Evolutionary conservation across 805 yeast genomes (phyloP).

Genomic region (Candida multigemmis): DNA sequence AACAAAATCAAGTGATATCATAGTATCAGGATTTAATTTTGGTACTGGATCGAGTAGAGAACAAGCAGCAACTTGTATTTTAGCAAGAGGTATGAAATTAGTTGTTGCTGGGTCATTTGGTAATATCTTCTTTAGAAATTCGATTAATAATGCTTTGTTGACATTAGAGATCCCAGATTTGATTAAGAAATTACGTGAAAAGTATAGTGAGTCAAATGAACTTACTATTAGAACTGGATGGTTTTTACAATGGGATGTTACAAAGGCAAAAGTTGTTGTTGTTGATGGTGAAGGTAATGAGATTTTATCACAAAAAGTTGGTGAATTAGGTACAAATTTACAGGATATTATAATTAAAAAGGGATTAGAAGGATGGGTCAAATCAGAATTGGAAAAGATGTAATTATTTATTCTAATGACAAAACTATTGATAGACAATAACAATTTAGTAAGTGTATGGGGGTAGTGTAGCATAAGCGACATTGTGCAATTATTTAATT

Average conservation of each 20-base stretch:
- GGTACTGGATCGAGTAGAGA: conserved; percentile 99
- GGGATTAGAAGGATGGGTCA: conserved; percentile 98
- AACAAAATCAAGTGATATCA: conserved; percentile 81
- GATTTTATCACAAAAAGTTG: conserved; percentile 78
- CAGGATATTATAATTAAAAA: conserved; percentile 97
- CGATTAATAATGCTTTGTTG: conserved; percentile 90
- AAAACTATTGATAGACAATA: too few relatives aligned
- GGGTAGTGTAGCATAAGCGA: too few relatives aligned
- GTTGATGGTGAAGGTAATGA: conserved; percentile 54
- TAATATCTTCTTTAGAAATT: conserved; percentile 90
- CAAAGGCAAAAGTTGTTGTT: conserved; percentile 72
- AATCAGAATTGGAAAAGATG: conserved; percentile 42
- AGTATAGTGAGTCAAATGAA: conserved; percentile 51
- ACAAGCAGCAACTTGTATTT: conserved; percentile 97
- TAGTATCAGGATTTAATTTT: conserved; percentile 87
- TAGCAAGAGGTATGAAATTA: conserved; percentile 86
- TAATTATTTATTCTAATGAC: too few relatives aligned
- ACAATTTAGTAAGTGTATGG: too few relatives aligned
- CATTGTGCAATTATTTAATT: too few relatives aligned
- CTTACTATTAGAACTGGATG: conserved; percentile 93
- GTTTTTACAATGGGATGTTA: conserved; percentile 88
- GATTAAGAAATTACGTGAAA: conserved; percentile 65
- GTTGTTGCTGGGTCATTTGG: conserved; percentile 98
- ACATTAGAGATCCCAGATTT: conserved; percentile 90
- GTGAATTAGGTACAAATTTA: conserved; percentile 89